Conservation (phyloP, 352 stramenopile genomes). For the Pythium dissotocum region DNA sequence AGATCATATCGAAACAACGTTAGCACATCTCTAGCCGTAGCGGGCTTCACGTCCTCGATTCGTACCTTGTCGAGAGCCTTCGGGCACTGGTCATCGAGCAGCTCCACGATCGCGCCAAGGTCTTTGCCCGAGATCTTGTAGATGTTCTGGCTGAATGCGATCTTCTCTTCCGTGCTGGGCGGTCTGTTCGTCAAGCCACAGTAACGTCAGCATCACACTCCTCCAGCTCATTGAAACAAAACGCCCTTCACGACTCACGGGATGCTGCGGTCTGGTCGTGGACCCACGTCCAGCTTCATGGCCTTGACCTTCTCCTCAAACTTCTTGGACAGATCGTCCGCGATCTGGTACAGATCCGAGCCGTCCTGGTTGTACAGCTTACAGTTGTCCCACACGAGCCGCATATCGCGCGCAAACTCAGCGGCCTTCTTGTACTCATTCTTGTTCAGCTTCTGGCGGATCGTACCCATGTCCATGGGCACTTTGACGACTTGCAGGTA, state of each 20-base stretch:
- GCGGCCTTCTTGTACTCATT: slow-evolving; percentile 84
- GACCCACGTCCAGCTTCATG: slow-evolving; percentile 79
- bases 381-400: slow-evolving; percentile 86
- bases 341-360: slow-evolving; percentile 85
- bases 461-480: slow-evolving; percentile 91
- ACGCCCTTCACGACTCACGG: slow-evolving; percentile 40
- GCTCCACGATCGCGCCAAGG: slow-evolving; percentile 69
- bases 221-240: neutral
- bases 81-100: slow-evolving; percentile 84
- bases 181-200: slow-evolving; percentile 35
- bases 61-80: slow-evolving; percentile 82
- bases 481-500: slow-evolving; percentile 91
- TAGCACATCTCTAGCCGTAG: neutral
- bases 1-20: neutral
- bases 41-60: neutral
- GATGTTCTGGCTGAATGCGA: slow-evolving; percentile 88
- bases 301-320: slow-evolving; percentile 88
- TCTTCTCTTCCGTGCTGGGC: slow-evolving; percentile 81
- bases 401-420: slow-evolving; percentile 84
- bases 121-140: slow-evolving; percentile 85
- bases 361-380: slow-evolving; percentile 90
- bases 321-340: slow-evolving; percentile 82
- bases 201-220: neutral
- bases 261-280: slow-evolving; percentile 65
- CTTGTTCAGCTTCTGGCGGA: slow-evolving; percentile 76